Evolutionary conservation across 257 asterid species (phyloP), one percentile per base, ranked within the genome.

Genomic region (Solanum tacnaense): DNA sequence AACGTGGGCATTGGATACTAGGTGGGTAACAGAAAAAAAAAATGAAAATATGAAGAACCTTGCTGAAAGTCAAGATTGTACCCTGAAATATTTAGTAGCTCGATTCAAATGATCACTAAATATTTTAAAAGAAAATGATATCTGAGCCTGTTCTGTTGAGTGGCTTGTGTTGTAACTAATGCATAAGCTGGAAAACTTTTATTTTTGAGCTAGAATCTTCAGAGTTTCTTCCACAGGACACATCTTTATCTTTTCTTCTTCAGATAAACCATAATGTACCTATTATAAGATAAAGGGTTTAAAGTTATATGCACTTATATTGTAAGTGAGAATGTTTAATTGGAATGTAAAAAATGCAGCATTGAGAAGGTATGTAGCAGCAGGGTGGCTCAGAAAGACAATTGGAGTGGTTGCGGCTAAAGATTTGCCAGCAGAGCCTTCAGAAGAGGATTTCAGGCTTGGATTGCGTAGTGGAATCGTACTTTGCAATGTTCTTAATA

Each of bases 341-440:
- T 83, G 70, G 85, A 67, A 86, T 44, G 73, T 72, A 90, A 46
- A 89, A 32, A 32, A 83, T 94, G 93, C 96, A 97, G 99, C 97
- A 76, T 88, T 91, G 91, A 95, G 98, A 92, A 94, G 98, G 93
- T 92, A 94, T 89, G 98, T 93, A 74, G 98, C 98, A 5, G 94
- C 98, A 29, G 89, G 92, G 71, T 97, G 99, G 98, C 82, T 97
- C 86, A 93, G 99, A 90, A 97, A 95, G 91, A 91, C 92, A 94
- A 94, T 91, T 46, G 99, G 98, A 86, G 98, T 95, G 34, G 98
- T 96, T 68, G 94, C 92, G 36, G 98, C 95, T 70, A 95, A 91
- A 93, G 98, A 97, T 90, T 93, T 97, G 84, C 98, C 99, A 2
- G 98, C 98, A 15, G 92, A 96, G 92, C 98, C 98, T 85, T 97